Evolutionary conservation across 1,284 basidiomycete genomes (phyloP).

Genomic region (Polyporus tsugae): DNA sequence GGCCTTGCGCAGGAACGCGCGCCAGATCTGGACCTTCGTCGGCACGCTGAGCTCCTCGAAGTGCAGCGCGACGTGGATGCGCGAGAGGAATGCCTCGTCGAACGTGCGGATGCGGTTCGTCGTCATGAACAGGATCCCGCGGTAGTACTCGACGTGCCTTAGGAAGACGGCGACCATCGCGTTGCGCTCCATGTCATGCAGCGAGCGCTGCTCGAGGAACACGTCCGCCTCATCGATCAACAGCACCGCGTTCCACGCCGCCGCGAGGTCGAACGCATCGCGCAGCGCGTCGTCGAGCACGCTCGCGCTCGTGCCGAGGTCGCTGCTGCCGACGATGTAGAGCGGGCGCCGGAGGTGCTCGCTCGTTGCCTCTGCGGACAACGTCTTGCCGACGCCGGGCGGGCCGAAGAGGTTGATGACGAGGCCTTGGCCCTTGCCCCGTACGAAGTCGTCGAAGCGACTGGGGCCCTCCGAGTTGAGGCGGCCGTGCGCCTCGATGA

Average conservation of each 20-base stretch:
- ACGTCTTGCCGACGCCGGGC: slow-evolving; percentile 62
- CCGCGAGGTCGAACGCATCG: slow-evolving; percentile 52
- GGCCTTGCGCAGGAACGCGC: slow-evolving; percentile 56
- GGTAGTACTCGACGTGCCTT: slow-evolving; percentile 68
- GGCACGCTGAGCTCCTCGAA: slow-evolving; percentile 58
- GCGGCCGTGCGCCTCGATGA: slow-evolving; percentile 63
- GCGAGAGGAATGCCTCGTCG: slow-evolving; percentile 72
- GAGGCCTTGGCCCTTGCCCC: slow-evolving; percentile 67
- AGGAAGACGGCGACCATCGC: slow-evolving; percentile 74
- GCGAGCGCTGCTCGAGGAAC: slow-evolving; percentile 67
- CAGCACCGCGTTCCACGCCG: slow-evolving; percentile 68
- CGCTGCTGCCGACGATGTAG: slow-evolving; percentile 65
- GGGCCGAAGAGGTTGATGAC: slow-evolving; percentile 68
- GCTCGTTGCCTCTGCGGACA: slow-evolving; percentile 65
- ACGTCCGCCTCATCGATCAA: slow-evolving; percentile 52
- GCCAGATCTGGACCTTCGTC: slow-evolving; percentile 62
- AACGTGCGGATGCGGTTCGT: slow-evolving; percentile 70
- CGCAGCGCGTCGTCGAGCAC: slow-evolving; percentile 34
- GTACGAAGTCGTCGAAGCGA: slow-evolving; percentile 65
- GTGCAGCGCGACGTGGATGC: slow-evolving; percentile 69
- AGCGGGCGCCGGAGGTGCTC: slow-evolving; percentile 66
- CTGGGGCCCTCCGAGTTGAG: slow-evolving; percentile 43
- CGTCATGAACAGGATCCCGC: slow-evolving; percentile 69
- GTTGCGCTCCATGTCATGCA: slow-evolving; percentile 63
- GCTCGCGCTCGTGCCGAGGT: slow-evolving; percentile 58